phyloP scores from a whole-genome alignment of 2,329 filamentous ascomycete genomes.

The Sporothrix schenckii region DNA sequence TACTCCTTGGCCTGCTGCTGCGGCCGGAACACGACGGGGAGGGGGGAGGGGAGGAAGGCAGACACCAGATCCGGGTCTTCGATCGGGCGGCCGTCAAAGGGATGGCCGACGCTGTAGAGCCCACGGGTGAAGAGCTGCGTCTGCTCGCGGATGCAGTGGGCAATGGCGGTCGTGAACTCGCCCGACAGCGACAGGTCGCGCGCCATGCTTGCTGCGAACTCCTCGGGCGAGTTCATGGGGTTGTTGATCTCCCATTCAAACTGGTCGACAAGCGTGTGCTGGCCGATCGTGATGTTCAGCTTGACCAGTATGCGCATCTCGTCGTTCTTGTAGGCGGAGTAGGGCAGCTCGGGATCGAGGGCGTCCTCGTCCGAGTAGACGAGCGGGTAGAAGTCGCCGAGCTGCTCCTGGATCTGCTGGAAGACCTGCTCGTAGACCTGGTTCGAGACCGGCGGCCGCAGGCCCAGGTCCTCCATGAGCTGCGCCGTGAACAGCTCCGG shows the following conservation, averaged over 20 bases:
- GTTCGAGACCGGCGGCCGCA: conserved; percentile 70
- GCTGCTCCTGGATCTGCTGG: conserved; percentile 80
- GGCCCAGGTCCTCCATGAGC: conserved; percentile 85
- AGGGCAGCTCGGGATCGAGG: conserved; percentile 85
- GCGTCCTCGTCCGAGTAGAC: conserved; percentile 88
- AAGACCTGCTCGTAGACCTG: conserved; percentile 64
- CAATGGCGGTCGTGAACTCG: conserved; percentile 96
- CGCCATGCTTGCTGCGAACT: conserved; percentile 88
- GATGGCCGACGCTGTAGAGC: conserved; percentile 88
- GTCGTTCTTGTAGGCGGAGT: conserved; percentile 95
- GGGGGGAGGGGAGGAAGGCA: conserved; percentile 82
- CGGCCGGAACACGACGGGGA: conserved; percentile 81
- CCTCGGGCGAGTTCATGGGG: conserved; percentile 87
- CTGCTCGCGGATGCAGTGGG: conserved; percentile 96
- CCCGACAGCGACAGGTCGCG: conserved; percentile 87
- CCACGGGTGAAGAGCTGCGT: conserved; percentile 91
- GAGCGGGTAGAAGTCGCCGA: conserved; percentile 91
- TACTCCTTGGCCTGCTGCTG: conserved; percentile 94
- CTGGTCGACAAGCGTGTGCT: conserved; percentile 91
- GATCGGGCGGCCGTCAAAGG: conserved; percentile 89
- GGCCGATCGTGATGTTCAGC: conserved; percentile 95
- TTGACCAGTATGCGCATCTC: conserved; percentile 97
- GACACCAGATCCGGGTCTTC: conserved; percentile 88
- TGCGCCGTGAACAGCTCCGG: conserved; percentile 84
- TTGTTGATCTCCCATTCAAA: conserved; percentile 99